phyloP scores from a whole-genome alignment of 208 protist species.

The Acanthamoeba quina region DNA sequence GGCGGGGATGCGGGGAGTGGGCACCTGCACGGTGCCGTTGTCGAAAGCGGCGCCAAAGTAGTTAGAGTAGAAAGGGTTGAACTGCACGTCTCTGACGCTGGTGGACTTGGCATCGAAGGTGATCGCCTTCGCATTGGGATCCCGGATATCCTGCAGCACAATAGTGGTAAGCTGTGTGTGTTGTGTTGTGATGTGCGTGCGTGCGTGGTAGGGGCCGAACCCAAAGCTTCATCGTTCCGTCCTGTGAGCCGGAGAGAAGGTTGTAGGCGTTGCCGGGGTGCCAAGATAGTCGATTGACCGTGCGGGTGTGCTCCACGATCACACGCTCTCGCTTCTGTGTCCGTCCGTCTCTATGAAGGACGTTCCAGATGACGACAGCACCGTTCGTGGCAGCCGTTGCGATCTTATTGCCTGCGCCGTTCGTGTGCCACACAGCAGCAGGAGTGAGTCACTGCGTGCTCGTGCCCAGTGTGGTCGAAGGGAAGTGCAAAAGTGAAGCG shows the following conservation, averaged over 20 bases:
- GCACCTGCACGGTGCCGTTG: constrained; percentile 85
- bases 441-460: not conserved
- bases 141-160: constrained; percentile 78
- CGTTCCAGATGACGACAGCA: constrained; percentile 88
- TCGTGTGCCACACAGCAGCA: not conserved
- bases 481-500: not conserved
- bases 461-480: not conserved
- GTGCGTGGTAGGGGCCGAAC: constrained; percentile 3
- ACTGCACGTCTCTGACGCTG: constrained; percentile 87
- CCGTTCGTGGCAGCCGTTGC: constrained; percentile 90
- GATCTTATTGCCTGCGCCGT: constrained; percentile 82
- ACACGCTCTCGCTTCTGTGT: constrained; percentile 81
- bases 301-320: constrained; percentile 84
- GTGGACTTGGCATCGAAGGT: constrained; percentile 85
- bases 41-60: constrained; percentile 89
- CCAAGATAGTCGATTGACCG: constrained; percentile 85
- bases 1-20: not conserved
- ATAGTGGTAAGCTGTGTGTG: constrained; percentile 6
- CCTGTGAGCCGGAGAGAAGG: constrained; percentile 86
- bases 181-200: constrained; percentile 2
- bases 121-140: constrained; percentile 78
- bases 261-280: constrained; percentile 81
- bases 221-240: constrained; percentile 81
- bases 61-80: constrained; percentile 80
- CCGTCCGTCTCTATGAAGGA: constrained; percentile 74